These are phyloP conservation scores for Lactarius akahatsu DNA, from an alignment of 768 basidiomycete genomes.

Conservation along the genomic window DNA sequence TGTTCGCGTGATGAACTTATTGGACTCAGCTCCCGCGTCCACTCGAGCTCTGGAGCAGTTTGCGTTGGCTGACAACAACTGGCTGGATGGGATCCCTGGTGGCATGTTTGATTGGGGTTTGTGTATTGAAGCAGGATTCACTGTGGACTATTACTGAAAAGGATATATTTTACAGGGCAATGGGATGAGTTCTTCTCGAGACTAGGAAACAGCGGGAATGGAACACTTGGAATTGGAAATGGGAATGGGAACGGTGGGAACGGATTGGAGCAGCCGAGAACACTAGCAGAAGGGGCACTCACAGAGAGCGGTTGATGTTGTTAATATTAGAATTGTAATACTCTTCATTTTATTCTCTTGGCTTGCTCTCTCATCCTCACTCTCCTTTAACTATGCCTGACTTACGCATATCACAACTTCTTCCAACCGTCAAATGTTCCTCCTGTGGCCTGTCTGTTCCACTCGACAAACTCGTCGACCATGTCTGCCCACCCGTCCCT, in stretches of 20 bases:
- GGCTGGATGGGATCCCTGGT: constrained; percentile 77
- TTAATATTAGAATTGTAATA: background rate
- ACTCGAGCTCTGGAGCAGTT: constrained; percentile 55
- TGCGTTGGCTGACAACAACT: constrained; percentile 63
- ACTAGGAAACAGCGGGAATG: constrained; percentile 19
- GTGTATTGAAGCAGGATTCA: constrained; percentile 31
- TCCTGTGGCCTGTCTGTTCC: constrained; percentile 70
- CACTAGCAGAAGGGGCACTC: background rate
- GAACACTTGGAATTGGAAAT: constrained; percentile 2
- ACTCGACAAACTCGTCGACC: constrained; percentile 71
- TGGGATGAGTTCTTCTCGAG: constrained; percentile 82
- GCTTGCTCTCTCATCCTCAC: background rate
- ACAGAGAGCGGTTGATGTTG: background rate
- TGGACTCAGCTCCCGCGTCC: constrained; percentile 59
- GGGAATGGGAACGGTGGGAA: background rate
- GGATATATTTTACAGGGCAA: constrained; percentile 50
- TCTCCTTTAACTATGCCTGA: constrained; percentile 31
- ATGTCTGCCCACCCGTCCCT: constrained; percentile 60
- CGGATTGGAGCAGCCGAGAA: background rate
- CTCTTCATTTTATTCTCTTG: constrained; percentile 5
- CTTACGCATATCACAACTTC: constrained; percentile 54
- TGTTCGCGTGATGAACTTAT: constrained; percentile 75
- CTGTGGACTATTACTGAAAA: constrained; percentile 15
- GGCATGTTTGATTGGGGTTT: constrained; percentile 87
- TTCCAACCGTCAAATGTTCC: constrained; percentile 86